These are phyloP conservation scores for Blepharisma undulans DNA, from an alignment of 169 alveolate species.

Conservation along the genomic window DNA sequence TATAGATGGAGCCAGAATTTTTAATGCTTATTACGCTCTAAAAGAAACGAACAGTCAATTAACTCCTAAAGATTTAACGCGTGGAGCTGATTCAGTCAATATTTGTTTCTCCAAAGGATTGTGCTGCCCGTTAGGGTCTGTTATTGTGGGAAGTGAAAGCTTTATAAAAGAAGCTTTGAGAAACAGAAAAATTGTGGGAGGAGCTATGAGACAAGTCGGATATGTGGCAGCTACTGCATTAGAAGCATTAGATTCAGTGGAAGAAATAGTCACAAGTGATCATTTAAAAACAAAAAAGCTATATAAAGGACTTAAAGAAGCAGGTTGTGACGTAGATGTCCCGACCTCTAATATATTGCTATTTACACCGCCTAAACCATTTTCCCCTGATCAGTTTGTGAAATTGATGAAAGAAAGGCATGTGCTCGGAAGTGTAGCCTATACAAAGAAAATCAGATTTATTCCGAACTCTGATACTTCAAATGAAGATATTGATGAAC, in stretches of 20 bases:
- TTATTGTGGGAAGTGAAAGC: conserved; percentile 54
- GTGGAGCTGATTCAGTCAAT: conserved; percentile 48
- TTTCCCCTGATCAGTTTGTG: background rate
- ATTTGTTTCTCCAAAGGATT: conserved; percentile 69
- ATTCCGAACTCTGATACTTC: background rate
- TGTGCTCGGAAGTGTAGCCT: background rate
- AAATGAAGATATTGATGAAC: background rate
- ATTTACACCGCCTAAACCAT: background rate
- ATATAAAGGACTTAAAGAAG: background rate
- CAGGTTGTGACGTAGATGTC: background rate
- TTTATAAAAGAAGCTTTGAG: conserved; percentile 43
- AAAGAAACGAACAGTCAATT: conserved; percentile 20
- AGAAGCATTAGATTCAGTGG: conserved; percentile 38
- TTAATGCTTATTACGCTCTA: conserved; percentile 56
- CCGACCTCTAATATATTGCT: background rate
- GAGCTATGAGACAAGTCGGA: conserved; percentile 60
- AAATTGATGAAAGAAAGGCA: background rate
- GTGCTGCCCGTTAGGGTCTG: conserved; percentile 69
- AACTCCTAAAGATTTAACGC: background rate
- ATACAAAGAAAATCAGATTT: background rate
- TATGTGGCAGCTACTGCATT: conserved; percentile 42
- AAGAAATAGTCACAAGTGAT: conserved; percentile 40
- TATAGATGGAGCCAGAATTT: conserved; percentile 68
- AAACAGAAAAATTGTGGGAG: conserved; percentile 60
- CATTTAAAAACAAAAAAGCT: conserved; percentile 40